Percentiles rank a stretch among this genome's conserved stretches.
phyloP scores from a whole-genome alignment of 2,329 filamentous ascomycete genomes.

The Phyllachora maydis region DNA sequence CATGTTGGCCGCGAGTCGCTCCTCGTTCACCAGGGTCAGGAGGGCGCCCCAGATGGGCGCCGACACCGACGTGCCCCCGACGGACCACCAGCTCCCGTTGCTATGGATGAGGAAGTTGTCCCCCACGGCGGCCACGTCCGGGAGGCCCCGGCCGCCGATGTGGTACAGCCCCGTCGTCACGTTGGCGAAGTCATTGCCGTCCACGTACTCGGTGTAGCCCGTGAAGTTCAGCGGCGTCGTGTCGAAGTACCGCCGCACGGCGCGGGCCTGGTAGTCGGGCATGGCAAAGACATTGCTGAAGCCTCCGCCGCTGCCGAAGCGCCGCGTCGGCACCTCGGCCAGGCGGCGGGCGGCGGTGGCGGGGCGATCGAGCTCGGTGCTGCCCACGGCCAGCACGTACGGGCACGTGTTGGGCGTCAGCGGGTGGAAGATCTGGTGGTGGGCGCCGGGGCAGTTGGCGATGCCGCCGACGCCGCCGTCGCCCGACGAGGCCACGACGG shows the following conservation, averaged over 20 bases:
- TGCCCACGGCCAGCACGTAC: conserved; percentile 9
- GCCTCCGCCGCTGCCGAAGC: conserved; percentile 17
- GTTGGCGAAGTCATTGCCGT: conserved; percentile 5
- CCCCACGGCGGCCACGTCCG: conserved; percentile 23
- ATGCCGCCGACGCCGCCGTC: conserved; percentile 12
- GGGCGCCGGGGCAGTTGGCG: conserved; percentile 7
- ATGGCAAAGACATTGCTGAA: conserved; percentile 23
- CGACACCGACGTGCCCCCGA: conserved; percentile 28
- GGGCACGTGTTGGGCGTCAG: conserved; percentile 14
- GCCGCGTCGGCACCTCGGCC: conserved; percentile 5
- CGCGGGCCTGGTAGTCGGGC: conserved; percentile 18
- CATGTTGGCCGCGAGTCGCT: conserved; percentile 21
- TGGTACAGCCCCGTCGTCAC: conserved; percentile 17
- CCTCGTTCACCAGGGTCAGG: conserved; percentile 28
- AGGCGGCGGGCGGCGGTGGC: conserved; percentile 2
- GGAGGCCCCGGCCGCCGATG: conserved; percentile 21
- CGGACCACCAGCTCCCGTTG: conserved; percentile 12
- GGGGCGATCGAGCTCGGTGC: conserved; percentile 3
- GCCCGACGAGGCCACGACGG: conserved; percentile 15
- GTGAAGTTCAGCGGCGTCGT: conserved; percentile 6
- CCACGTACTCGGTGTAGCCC: conserved; percentile 9
- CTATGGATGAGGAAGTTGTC: conserved; percentile 13
- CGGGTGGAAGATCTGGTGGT: conserved; percentile 11
- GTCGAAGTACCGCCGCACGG: conserved; percentile 19
- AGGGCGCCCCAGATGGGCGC: conserved; percentile 24